Base-by-base conservation (phyloP, 73 alveolate species). In the Blepharisma stoltei region DNA sequence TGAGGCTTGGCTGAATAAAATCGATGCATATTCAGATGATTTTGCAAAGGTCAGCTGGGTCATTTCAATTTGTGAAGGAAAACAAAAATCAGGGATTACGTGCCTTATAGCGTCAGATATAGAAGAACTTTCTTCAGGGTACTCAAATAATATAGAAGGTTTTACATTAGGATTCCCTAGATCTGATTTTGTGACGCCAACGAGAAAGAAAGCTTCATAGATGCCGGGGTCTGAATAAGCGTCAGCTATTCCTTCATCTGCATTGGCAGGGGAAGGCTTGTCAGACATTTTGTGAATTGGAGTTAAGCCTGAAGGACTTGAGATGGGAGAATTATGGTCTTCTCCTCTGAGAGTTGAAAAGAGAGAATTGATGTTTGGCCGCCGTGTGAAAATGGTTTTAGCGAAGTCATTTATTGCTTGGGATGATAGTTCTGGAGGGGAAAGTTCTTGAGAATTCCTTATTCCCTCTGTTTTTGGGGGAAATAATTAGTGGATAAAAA, bases 61-160 rank as follows among this genome's bases (percentile, higher is more conserved):
- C 14, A 44, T 25, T 9, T 44, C 55, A 38, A 43, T 53, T 1
- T 53, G 54, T 38, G 9, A 20, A 69, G 79, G 79, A 46, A 69
- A 69, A 25, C 79, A 69, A 2, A 60, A 25, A 60, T 60, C 73
- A 18, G 73, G 73, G 14, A 60, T 60, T 20, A 60, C 45, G 18
- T 60, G n/a, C 3, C 14, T 18, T 9, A 60, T 60, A 14, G 73
- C 73, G 0, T 60, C 18, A 9, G 45, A 60, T 25, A 60, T 18
- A 18, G 73, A 60, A 9, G 37, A n/a, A 60, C 49, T 60, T 2
- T 14, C 37, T 18, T 8, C 14, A 14, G 23, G 38, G 5, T 60
- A 25, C 23, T n/a, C 14, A 60, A 60, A 60, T 20, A 60, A 25
- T 1, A 60, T 60, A 20, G 14, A 20, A 52, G 23, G 27, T 52